Conservation (phyloP, 257 asterid genomes). For the Capsicum baccatum region DNA sequence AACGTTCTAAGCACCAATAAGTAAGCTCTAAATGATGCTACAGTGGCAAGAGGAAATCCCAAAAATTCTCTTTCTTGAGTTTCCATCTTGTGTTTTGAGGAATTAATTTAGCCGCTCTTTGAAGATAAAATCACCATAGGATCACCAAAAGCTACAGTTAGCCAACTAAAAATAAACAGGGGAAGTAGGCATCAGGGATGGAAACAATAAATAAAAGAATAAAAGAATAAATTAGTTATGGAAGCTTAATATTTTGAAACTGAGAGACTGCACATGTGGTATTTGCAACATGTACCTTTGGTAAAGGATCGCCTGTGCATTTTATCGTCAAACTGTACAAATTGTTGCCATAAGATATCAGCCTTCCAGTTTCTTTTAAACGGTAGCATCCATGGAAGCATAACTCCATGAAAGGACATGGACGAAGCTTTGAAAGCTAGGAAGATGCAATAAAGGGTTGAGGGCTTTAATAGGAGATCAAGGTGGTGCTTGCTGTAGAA, state of each 20-base stretch:
- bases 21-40: neutral
- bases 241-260: neutral
- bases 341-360: neutral
- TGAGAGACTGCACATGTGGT: neutral
- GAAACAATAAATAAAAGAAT: neutral
- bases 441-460: neutral
- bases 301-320: neutral
- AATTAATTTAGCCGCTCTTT: neutral
- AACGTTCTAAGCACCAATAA: conserved; percentile 8
- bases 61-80: neutral
- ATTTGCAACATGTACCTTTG: neutral
- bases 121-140: neutral
- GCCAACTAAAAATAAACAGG: neutral
- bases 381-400: neutral
- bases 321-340: neutral
- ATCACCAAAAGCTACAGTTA: neutral
- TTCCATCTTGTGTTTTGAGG: neutral
- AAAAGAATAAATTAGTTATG: neutral
- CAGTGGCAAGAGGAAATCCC: neutral
- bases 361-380: neutral
- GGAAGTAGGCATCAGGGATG: neutral
- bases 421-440: neutral
- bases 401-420: neutral
- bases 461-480: neutral
- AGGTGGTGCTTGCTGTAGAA: neutral